A percentile compares a stretch with the other conserved stretches of the same genome.
phyloP scores from a whole-genome alignment of 1,284 basidiomycete genomes.

The Volvariella surrecta region DNA sequence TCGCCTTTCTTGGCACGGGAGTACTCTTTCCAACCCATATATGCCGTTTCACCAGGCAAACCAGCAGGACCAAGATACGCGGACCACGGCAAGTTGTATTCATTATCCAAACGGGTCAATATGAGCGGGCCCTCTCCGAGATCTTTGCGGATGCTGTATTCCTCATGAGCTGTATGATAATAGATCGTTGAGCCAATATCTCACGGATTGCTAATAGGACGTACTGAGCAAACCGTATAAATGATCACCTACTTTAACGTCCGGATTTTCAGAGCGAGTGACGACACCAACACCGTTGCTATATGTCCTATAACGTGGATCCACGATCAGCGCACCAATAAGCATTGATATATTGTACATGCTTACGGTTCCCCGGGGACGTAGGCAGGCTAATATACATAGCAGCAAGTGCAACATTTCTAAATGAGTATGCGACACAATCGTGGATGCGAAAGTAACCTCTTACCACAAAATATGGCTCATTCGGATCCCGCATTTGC shows the following conservation, averaged over 20 bases:
- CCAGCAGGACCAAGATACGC: slow-evolving; percentile 40
- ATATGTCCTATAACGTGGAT: slow-evolving; percentile 18
- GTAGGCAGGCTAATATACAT: slow-evolving; percentile 19
- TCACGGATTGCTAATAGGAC: slow-evolving; percentile 4
- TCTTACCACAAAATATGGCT: slow-evolving; percentile 15
- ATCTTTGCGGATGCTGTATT: slow-evolving; percentile 1
- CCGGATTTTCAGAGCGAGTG: slow-evolving; percentile 31
- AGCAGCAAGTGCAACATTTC: too few relatives aligned
- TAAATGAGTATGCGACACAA: neutral
- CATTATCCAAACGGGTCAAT: slow-evolving; percentile 22
- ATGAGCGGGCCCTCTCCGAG: slow-evolving; percentile 8
- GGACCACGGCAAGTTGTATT: slow-evolving; percentile 34
- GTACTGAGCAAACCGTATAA: slow-evolving; percentile 26
- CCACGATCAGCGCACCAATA: neutral
- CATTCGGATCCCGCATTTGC: slow-evolving; percentile 18
- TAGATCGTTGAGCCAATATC: neutral
- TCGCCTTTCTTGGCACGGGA: slow-evolving; percentile 39
- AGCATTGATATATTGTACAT: neutral
- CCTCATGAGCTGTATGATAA: neutral
- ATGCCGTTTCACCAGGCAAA: slow-evolving; percentile 35
- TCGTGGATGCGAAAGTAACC: slow-evolving; percentile 3
- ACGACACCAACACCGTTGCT: slow-evolving; percentile 32
- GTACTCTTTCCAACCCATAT: slow-evolving; percentile 30
- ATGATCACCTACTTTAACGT: slow-evolving; percentile 33
- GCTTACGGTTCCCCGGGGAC: slow-evolving; percentile 33